Base-by-base conservation (phyloP, 2,329 filamentous ascomycete species). In the Sporothrix mexicana region DNA sequence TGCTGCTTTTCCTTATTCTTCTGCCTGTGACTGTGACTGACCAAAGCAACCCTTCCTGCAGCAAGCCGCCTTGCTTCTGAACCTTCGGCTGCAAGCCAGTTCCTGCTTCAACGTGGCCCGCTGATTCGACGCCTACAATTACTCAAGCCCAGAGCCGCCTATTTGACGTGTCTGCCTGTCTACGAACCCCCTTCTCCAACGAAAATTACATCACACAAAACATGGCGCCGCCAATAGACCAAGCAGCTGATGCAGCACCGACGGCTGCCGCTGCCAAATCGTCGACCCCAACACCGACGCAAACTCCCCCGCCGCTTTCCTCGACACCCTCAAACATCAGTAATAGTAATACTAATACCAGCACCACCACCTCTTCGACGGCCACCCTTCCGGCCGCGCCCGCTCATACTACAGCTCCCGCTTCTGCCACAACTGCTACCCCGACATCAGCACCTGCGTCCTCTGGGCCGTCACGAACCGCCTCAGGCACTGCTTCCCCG, bases 191-290 rank as follows among this genome's bases (percentile, higher is more conserved):
- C n/a, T 49, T 41, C 51, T 43, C 41, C 41, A 30, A 23, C 36
- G 13, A 12, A 43, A 23, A 25, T 20, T 23, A 55, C 47, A n/a
- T 49, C 47, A 20, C 51, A n/a, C 51, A 3, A 45, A 53, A n/a
- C 25, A 71, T 71, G 69, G 25, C 57, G 57, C 57, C 69, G 41
- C 45, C 57, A 62, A 64, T 53, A 71, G 69, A 71, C 23, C 15
- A 23, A 53, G 25, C 69, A 36, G 30, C 30, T 36, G 30, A 36
- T 36, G 30, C 30, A 36, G 12, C 61, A 20, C 61, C 69, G 25
- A 51, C 43, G 8, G n/a, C 69, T 36, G 23, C 69, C 17, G 17
- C 69, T 25, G 49, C 68, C n/a, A 10, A 30, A 20, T 59, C 69
- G 55, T 15, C 57, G 36, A 61, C 69, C 9, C 45, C 69, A 61